phyloP scores from a whole-genome alignment of 2,329 filamentous ascomycete species.

The Chrysoporthe puriensis region DNA sequence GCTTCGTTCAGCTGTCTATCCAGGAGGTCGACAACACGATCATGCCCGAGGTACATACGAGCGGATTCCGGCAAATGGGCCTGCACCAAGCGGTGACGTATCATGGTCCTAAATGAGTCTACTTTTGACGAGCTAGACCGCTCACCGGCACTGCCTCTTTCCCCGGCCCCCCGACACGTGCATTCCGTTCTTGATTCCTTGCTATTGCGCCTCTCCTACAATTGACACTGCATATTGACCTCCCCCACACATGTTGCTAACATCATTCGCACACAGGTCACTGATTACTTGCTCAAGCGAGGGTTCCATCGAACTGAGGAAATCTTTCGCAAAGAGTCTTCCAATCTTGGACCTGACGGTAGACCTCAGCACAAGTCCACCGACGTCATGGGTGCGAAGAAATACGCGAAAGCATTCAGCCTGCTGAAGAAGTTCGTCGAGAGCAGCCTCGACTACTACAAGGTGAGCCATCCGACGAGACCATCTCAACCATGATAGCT shows the following conservation, averaged over 20 bases:
- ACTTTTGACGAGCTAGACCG: neutral
- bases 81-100: neutral
- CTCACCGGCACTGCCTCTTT: neutral
- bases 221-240: neutral
- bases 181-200: neutral
- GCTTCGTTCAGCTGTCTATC: neutral
- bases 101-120: neutral
- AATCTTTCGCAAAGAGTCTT: constrained; percentile 87
- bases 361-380: constrained; percentile 68
- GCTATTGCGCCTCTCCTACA: neutral
- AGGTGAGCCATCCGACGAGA: constrained; percentile 53
- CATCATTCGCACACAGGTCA: constrained; percentile 55
- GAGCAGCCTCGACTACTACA: constrained; percentile 91
- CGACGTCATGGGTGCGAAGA: constrained; percentile 74
- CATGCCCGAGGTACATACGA: neutral
- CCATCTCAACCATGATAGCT: neutral
- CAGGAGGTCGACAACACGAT: neutral
- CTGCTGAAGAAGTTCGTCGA: constrained; percentile 83
- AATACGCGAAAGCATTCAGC: constrained; percentile 76
- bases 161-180: neutral
- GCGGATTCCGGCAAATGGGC: neutral
- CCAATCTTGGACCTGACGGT: constrained; percentile 79
- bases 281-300: constrained; percentile 94
- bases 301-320: constrained; percentile 93
- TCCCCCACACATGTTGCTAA: neutral